A percentile compares a stretch with the other conserved stretches of the same genome.
phyloP scores from a whole-genome alignment of 345 rosid species.

The Zanthoxylum bungeanum region DNA sequence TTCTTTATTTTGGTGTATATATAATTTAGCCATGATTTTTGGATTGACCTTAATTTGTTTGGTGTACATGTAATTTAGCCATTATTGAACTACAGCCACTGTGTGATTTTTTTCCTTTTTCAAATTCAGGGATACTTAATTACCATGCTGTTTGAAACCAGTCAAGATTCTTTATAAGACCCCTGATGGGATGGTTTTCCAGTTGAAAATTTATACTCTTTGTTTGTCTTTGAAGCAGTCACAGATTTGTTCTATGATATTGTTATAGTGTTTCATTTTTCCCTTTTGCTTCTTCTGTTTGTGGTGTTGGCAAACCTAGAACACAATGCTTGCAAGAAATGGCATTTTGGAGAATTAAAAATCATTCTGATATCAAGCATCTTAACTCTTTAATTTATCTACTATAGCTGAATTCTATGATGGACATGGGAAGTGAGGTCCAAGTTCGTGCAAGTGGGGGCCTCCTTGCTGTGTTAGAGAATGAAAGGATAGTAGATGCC shows the following conservation, averaged over 20 bases:
- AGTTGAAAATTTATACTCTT: not conserved
- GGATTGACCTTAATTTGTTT: no score
- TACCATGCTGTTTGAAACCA: not conserved
- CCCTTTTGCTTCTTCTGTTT: not conserved
- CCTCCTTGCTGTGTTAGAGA: slow-evolving; percentile 94
- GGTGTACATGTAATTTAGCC: not conserved
- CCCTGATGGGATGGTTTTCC: no score
- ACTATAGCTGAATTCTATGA: slow-evolving; percentile 88
- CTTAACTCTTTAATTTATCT: slow-evolving; percentile 14
- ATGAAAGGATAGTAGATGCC: slow-evolving; percentile 81
- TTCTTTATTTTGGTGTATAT: not conserved
- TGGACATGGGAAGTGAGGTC: slow-evolving; percentile 88
- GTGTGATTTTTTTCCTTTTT: not conserved
- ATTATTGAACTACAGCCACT: not conserved
- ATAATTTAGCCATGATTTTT: no score
- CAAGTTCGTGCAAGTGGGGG: slow-evolving; percentile 96
- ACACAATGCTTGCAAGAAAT: not conserved
- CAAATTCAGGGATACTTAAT: not conserved
- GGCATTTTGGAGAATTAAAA: not conserved
- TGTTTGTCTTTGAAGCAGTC: not conserved
- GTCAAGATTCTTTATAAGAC: not conserved
- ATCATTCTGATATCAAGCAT: slow-evolving; percentile 8
- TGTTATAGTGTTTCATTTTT: not conserved
- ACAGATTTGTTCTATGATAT: not conserved
- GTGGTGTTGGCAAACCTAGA: not conserved